Base-by-base conservation (phyloP, 1,284 basidiomycete species). In the Rhodofomes roseus region DNA sequence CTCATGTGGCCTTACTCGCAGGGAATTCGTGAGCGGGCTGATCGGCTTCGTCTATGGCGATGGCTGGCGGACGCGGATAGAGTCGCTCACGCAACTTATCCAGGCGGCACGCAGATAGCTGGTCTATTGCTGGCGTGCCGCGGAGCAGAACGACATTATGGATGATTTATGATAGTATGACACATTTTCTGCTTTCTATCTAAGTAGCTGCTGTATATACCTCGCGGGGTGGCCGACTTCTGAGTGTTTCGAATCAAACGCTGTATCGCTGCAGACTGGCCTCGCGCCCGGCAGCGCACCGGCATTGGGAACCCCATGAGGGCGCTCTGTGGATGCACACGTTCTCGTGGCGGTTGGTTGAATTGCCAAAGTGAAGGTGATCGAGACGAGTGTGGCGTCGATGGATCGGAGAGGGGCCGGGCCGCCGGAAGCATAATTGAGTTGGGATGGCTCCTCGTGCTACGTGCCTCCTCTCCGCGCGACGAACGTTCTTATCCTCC, bases 1-100 rank as follows among this genome's bases (percentile, higher is more conserved):
- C 37, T 39, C 7, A 39, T 39, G 37, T 39, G 37, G 36, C 54
- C 34, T 53, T 44, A 60, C 44, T 60, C 68, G 12, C 60, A 95
- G 93, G 90, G 85, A 86, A 60, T 94, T 94, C 73, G 77, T 90
- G 60, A 85, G 80, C 57, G 90, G 89, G 4, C 78, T 95, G 56
- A 79, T 92, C 48, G 82, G 81, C 51, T 81, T 94, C 64, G 76
- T 92, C 41, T 95, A 93, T 66, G 92, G 83, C 5, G 84, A 90
- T 64, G 80, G 78, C 48, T 89, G 86, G 81, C 81, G 86, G 53
- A 75, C 79, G 52, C 79, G 86, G 61, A 79, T 90, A 62, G 75
- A 79, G 55, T 84, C 83, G 7, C 69, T 92, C 52, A 62, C 63
- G 53, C 68, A 68, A 54, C 63, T 78, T 50, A 61, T 76, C 50